These are phyloP conservation scores for Viola pubescens DNA, from an alignment of 441 rosid species.

Conservation along the genomic window DNA sequence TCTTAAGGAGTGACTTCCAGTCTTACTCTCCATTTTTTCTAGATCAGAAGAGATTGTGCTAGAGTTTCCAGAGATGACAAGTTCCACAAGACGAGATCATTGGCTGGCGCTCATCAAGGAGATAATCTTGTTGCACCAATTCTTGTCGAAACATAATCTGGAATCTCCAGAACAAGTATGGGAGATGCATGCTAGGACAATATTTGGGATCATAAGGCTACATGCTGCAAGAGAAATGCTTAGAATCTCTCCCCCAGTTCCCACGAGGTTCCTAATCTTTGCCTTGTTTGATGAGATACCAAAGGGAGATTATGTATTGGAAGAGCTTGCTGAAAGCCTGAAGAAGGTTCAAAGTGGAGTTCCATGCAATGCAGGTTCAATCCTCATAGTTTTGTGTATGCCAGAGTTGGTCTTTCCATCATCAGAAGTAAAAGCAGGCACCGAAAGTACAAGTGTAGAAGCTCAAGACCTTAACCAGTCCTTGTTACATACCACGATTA, in stretches of 20 bases:
- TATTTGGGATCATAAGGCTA: slow-evolving; percentile 69
- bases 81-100: slow-evolving; percentile 86
- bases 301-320: slow-evolving; percentile 81
- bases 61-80: slow-evolving; percentile 93
- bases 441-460: slow-evolving; percentile 17
- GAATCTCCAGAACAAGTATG: slow-evolving; percentile 50
- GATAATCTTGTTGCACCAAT: slow-evolving; percentile 66
- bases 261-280: slow-evolving; percentile 74
- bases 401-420: slow-evolving; percentile 24
- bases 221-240: slow-evolving; percentile 91
- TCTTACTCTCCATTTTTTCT: slow-evolving; percentile 6
- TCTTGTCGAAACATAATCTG: slow-evolving; percentile 43
- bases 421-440: slow-evolving; percentile 25
- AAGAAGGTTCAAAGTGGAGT: slow-evolving; percentile 36
- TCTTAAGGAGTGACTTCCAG: too few relatives aligned
- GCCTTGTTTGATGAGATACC: slow-evolving; percentile 74
- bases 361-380: slow-evolving; percentile 62
- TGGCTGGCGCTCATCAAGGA: slow-evolving; percentile 80
- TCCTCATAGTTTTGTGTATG: slow-evolving; percentile 55
- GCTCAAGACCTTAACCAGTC: slow-evolving; percentile 26
- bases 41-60: slow-evolving; percentile 75
- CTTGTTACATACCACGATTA: slow-evolving; percentile 44
- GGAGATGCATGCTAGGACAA: slow-evolving; percentile 83
- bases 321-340: slow-evolving; percentile 58
- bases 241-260: slow-evolving; percentile 67